These are phyloP conservation scores for Datisca glomerata DNA, from an alignment of 306 rosid species.

Conservation along the genomic window DNA sequence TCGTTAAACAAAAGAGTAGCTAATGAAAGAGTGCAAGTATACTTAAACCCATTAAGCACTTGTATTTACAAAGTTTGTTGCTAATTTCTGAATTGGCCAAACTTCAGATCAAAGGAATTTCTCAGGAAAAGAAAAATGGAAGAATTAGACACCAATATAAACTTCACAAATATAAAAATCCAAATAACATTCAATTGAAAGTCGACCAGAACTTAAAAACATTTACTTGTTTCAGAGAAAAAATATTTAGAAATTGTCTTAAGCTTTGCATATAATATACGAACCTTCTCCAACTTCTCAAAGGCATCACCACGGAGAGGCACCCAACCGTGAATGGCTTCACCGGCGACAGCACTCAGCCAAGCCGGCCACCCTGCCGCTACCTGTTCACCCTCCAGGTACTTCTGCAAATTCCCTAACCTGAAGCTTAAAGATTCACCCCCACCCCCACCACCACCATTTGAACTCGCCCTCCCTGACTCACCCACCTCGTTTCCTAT, in stretches of 20 bases:
- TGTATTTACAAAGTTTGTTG: too few relatives aligned
- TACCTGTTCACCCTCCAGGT: slow-evolving; percentile 77
- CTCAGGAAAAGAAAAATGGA: too few relatives aligned
- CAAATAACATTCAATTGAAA: background rate
- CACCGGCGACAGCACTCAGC: slow-evolving; percentile 89
- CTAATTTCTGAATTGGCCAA: too few relatives aligned
- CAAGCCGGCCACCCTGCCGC: slow-evolving; percentile 98
- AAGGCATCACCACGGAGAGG: slow-evolving; percentile 79
- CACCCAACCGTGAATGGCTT: slow-evolving; percentile 97
- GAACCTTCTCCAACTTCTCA: slow-evolving; percentile 88
- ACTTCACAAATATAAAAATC: background rate
- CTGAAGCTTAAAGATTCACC: slow-evolving; percentile 70
- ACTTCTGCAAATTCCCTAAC: slow-evolving; percentile 62
- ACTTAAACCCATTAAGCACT: too few relatives aligned
- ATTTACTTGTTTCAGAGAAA: too few relatives aligned
- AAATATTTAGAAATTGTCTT: too few relatives aligned
- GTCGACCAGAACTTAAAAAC: background rate
- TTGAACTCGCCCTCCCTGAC: slow-evolving; percentile 69
- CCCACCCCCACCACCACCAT: slow-evolving; percentile 15
- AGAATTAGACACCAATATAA: too few relatives aligned
- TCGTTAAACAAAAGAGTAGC: too few relatives aligned
- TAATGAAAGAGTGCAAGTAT: too few relatives aligned
- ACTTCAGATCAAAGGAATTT: too few relatives aligned
- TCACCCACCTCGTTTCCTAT: slow-evolving; percentile 56
- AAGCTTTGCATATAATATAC: background rate